A percentile compares a stretch with the other conserved stretches of the same genome.
These are phyloP conservation scores for Nothophytophthora sp. DNA, from an alignment of 352 stramenopile genomes.

Conservation along the genomic window DNA sequence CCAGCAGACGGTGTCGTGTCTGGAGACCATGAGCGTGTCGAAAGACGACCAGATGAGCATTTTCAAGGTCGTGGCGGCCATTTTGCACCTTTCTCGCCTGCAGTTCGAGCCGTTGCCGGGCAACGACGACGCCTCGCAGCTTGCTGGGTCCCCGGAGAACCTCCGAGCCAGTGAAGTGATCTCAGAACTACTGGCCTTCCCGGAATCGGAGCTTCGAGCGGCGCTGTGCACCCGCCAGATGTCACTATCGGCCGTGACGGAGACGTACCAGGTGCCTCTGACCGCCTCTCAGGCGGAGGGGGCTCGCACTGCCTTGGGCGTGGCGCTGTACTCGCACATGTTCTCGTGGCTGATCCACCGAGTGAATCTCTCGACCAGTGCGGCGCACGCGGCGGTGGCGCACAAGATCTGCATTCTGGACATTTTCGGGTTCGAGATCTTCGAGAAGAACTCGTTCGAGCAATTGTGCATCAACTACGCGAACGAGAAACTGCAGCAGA, in stretches of 20 bases:
- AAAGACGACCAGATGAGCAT: constrained; percentile 76
- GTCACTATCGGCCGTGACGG: constrained; percentile 69
- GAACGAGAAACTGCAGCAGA: constrained; percentile 95
- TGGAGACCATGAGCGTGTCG: constrained; percentile 77
- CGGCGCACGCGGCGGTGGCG: constrained; percentile 42
- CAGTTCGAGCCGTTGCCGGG: constrained; percentile 56
- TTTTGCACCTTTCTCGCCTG: constrained; percentile 81
- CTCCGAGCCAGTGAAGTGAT: constrained; percentile 47
- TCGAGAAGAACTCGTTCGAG: constrained; percentile 96
- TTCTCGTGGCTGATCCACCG: constrained; percentile 97
- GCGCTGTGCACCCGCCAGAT: constrained; percentile 81
- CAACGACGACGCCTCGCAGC: constrained; percentile 71
- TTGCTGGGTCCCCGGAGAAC: constrained; percentile 57
- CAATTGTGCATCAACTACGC: constrained; percentile 97
- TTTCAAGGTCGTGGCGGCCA: constrained; percentile 76
- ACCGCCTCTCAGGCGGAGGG: constrained; percentile 78
- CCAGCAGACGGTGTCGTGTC: constrained; percentile 65
- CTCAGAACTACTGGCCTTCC: constrained; percentile 66
- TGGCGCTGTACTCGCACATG: constrained; percentile 93
- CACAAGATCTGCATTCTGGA: constrained; percentile 93
- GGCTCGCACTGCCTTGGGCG: constrained; percentile 72
- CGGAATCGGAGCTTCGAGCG: constrained; percentile 61
- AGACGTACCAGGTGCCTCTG: constrained; percentile 87
- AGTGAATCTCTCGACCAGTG: constrained; percentile 80
- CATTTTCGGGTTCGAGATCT: constrained; percentile 99